Evolutionary conservation across 108 stramenopile genomes (phyloP), one percentile per base, ranked within the genome.

Genomic region (Cyclostephanos tholiformis): DNA sequence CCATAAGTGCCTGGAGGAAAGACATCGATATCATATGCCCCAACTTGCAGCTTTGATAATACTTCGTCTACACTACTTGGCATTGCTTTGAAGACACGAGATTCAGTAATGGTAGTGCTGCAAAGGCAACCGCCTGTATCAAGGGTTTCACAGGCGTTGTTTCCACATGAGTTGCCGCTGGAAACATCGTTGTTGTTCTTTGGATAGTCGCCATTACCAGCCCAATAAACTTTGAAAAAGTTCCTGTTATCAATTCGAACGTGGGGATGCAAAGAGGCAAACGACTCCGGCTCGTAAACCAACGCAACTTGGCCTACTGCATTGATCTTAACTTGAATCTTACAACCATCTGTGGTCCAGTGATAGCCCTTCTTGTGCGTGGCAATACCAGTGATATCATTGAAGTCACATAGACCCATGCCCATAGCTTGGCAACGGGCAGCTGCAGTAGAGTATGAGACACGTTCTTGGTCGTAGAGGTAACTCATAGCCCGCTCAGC

Each of bases 341-440:
- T 17, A 57, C 91, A 92, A 6, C 46, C 43, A 36, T 75, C 65
- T 16, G 65, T 76, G 23, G 81, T 77, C 91, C 91, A 92, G 20
- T 59, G 70, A 39, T 65, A 77, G 51, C 76, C 76, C 39, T 70
- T 77, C 25, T 77, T 69, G 35, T 77, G 51, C 65, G 75, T 59
- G 27, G 29, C 58, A 26, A 69, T 56, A 6, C 63, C 73, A 36
- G 65, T 55, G 26, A 67, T 70, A 39, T 53, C 44, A 66, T 83
- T 79, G 44, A 74, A 69, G 39, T 77, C 76, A 39, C 76, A 77
- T 39, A 53, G 56, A 23, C 11, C 58, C 52, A 70, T 70, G 29
- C 76, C 76, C 44, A 77, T 70, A 19, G 65, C 72, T 19, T 27
- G 30, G 39, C 78, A 79, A 26, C 78, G 78, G 12, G 78, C 26